Base-by-base conservation (phyloP, 2,329 filamentous ascomycete species). In the Coleophoma crateriformis region DNA sequence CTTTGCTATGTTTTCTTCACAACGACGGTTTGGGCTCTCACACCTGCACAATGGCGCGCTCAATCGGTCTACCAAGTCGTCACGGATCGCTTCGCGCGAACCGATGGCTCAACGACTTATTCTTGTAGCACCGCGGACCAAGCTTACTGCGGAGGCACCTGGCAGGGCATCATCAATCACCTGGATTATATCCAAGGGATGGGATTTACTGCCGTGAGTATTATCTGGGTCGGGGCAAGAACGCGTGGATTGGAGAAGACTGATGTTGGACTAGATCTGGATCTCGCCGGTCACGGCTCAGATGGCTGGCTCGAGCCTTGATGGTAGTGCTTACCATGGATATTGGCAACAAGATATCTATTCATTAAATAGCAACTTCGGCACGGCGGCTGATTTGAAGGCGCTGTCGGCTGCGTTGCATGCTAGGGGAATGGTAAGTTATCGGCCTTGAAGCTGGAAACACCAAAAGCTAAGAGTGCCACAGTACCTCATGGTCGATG, bases 401-500 rank as follows among this genome's bases (percentile, higher is more conserved):
- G 70, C 68, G 43, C 59, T 79, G 8, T 70, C 69, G 37, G 62
- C 60, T 27, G 69, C 71, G 8, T 59, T 77, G 12, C 75, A 78
- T 58, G 54, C 54, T 11, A 67, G 62, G 55, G 72, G 67, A 51
- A 78, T 73, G 74, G 39, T 42, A 42, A 17, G n/a, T 42, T 8
- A 15, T 17, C 7, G 4, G 12, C n/a, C 5, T 42, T 17, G n/a
- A 17, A 13, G 19, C 7, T 1, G 12, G 11, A 7, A 42, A 22
- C 4, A 6, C 19, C 8, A 42, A 13, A 15, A 13, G n/a, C 39
- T 42, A 42, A 42, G 12, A 13, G 7, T 6, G 11, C 2, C 12
- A 13, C n/a, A 42, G 39, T 77, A 72, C 53, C 55, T 79, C 11
- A 77, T 78, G 75, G 67, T 77, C 41, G 75, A 78, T 53, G 68